Evolutionary conservation across 176 grass and related monocot genomes (phyloP), one percentile per base, ranked within the genome.

Genomic region (Stipa capillata): DNA sequence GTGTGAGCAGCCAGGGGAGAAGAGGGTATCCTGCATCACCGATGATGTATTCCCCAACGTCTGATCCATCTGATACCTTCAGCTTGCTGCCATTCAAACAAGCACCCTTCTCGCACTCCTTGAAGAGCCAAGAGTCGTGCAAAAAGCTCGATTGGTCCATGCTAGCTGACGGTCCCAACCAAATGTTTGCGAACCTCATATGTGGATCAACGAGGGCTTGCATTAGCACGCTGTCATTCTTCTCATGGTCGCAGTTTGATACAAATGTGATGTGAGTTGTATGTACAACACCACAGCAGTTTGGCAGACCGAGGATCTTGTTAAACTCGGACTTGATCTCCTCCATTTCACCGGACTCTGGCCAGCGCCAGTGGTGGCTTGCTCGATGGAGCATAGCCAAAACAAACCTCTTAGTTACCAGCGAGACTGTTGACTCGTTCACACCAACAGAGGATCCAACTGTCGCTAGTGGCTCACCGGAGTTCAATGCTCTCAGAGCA

Each of bases 271-370:
- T 78, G 70, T 92, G 86, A 1, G 86, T 86, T 3, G 86, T 79
- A 74, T 89, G 86, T 32, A 92, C 83, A 55, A 67, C 86, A 8
- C 90, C 90, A 58, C 90, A 92, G 64, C 90, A 92, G 81, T 92
- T 92, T 1, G 86, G 90, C 54, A 92, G 80, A 35, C 86, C 86
- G 3, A 56, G 76, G 55, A 86, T 83, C 43, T 86, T 83, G 41
- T 89, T 58, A 69, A 88, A 88, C 44, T 86, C 86, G 8, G 42
- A 52, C 29, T 92, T 92, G 18, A 92, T 84, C 20, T 32, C 64
- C 37, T 53, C 54, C 67, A 86, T 75, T 74, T 92, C 90, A 7
- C 85, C 73, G 55, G 71, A 27, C 2, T 53, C 54, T 43, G 90
- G 90, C 90, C 90, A 92, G 42, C 44, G 88, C 34, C 88, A 82